These are phyloP conservation scores for Geranium brycei DNA, from an alignment of 345 rosid genomes.

Conservation along the genomic window DNA sequence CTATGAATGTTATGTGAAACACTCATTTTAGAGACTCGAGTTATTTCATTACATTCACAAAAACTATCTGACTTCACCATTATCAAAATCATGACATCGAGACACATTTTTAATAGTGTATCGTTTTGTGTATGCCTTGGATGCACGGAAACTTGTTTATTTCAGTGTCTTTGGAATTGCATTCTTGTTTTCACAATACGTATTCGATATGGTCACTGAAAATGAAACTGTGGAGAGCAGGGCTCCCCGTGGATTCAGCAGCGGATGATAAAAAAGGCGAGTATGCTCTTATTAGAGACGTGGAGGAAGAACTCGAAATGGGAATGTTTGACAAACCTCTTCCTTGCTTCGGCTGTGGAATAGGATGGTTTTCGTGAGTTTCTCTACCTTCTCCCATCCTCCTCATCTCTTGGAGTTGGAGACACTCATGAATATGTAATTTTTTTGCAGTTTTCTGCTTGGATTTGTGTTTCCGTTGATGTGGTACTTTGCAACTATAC, in stretches of 20 bases:
- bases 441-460: conserved; percentile 16
- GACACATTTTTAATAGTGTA: too few species aligned
- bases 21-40: too few species aligned
- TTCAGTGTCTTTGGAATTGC: too few species aligned
- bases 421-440: not conserved
- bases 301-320: conserved; percentile 33
- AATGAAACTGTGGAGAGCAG: not conserved
- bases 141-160: too few species aligned
- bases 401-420: not conserved
- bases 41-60: too few species aligned
- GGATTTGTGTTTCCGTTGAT: conserved; percentile 18
- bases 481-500: conserved; percentile 20
- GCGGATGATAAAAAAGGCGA: conserved; percentile 20
- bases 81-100: too few species aligned
- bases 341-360: conserved; percentile 21
- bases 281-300: conserved; percentile 36
- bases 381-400: not conserved
- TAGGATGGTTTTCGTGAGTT: conserved; percentile 24
- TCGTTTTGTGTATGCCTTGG: too few species aligned
- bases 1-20: too few species aligned
- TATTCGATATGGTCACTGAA: not conserved
- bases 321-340: conserved; percentile 14
- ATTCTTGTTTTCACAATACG: not conserved
- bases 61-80: too few species aligned
- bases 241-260: not conserved